These are phyloP conservation scores for Trametes meyenii DNA, from an alignment of 768 basidiomycete species.

Conservation along the genomic window DNA sequence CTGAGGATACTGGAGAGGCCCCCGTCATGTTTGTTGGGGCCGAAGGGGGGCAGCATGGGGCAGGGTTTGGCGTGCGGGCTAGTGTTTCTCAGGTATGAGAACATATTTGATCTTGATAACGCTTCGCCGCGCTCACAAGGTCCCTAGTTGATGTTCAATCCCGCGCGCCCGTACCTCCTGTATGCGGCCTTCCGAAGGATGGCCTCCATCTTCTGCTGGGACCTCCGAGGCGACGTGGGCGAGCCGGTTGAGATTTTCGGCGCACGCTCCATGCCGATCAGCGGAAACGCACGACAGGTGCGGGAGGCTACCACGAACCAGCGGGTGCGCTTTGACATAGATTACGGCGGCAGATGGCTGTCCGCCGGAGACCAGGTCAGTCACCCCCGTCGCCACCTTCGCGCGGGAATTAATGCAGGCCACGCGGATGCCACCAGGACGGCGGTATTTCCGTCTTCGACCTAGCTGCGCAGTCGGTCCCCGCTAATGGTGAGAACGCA, in stretches of 20 bases:
- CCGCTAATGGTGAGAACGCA: conserved; percentile 9
- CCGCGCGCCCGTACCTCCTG: conserved; percentile 65
- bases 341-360: conserved; percentile 64
- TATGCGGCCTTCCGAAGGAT: conserved; percentile 79
- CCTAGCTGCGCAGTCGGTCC: conserved; percentile 34
- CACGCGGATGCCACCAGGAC: conserved; percentile 40
- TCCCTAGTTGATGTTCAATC: conserved; percentile 75
- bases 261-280: conserved; percentile 2
- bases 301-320: conserved; percentile 61
- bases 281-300: not conserved
- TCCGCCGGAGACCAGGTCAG: conserved; percentile 70
- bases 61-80: conserved; percentile 35
- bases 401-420: conserved; percentile 3
- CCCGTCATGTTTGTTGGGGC: conserved; percentile 69
- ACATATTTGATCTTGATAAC: not conserved
- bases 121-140: not conserved
- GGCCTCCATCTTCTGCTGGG: conserved; percentile 73
- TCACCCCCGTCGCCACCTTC: conserved; percentile 7
- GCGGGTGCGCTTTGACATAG: conserved; percentile 75
- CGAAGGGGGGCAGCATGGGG: conserved; percentile 39
- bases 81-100: conserved; percentile 58
- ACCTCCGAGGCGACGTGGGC: conserved; percentile 63
- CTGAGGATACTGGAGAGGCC: conserved; percentile 54
- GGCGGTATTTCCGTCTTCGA: conserved; percentile 67
- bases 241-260: conserved; percentile 44